Evolutionary conservation across 345 rosid species (phyloP).

Genomic region (Heritiera fomes): DNA sequence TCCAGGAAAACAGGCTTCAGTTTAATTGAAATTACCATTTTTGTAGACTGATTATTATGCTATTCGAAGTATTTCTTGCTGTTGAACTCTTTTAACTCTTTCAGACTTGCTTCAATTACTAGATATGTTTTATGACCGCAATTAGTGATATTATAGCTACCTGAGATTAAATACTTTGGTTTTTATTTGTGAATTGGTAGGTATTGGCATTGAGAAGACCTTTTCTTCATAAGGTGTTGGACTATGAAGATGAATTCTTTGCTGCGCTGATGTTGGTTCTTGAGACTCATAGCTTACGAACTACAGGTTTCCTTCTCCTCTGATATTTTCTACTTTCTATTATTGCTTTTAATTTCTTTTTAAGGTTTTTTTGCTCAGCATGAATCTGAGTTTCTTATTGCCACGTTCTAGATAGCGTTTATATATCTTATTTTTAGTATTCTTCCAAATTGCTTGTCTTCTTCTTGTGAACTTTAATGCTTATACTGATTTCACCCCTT

Average conservation of each 20-base stretch:
- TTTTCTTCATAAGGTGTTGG: slow-evolving; percentile 80
- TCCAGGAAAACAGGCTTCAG: background rate
- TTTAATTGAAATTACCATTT: background rate
- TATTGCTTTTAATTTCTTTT: background rate
- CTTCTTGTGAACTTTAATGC: background rate
- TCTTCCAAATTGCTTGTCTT: background rate
- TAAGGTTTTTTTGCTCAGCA: background rate
- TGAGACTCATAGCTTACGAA: slow-evolving; percentile 91
- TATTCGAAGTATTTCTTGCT: background rate
- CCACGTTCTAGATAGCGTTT: slow-evolving; percentile 4
- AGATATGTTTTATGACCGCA: background rate
- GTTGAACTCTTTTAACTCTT: background rate
- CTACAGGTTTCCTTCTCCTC: slow-evolving; percentile 61
- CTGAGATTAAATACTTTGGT: background rate
- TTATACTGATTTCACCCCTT: background rate
- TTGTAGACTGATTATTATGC: background rate
- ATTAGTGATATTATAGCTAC: background rate
- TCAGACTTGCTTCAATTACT: background rate
- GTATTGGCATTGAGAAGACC: slow-evolving; percentile 95
- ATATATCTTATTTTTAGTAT: background rate
- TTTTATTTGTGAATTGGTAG: slow-evolving; percentile 41
- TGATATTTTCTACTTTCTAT: background rate
- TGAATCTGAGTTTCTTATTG: background rate
- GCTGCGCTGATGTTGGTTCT: slow-evolving; percentile 85
- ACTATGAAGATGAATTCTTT: slow-evolving; percentile 94